These are phyloP conservation scores for Euphorbia pulcherrima DNA, from an alignment of 345 rosid species.

Conservation along the genomic window DNA sequence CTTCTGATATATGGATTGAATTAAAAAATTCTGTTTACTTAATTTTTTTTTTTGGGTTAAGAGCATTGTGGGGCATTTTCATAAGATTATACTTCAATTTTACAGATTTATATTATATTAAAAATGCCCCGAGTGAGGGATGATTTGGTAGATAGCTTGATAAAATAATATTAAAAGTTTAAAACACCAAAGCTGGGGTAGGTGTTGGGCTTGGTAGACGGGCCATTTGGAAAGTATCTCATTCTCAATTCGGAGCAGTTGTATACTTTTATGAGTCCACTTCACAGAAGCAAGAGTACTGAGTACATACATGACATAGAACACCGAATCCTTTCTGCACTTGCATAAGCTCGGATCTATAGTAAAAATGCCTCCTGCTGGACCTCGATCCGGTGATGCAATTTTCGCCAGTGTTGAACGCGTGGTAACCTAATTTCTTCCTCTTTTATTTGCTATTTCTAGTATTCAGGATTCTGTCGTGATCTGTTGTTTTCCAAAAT, in stretches of 20 bases:
- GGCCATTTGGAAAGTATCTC: not conserved
- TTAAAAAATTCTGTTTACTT: too few relatives aligned
- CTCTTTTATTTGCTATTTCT: not conserved
- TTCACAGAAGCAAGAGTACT: not conserved
- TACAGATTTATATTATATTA: too few relatives aligned
- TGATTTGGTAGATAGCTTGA: too few relatives aligned
- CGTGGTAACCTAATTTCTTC: slow-evolving; percentile 43
- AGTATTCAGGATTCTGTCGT: not conserved
- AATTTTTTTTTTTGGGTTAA: too few relatives aligned
- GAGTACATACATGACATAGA: not conserved
- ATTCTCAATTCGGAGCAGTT: not conserved
- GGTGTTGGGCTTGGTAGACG: not conserved
- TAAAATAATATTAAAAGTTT: too few relatives aligned
- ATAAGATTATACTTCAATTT: too few relatives aligned
- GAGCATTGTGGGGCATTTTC: too few relatives aligned
- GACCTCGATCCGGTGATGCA: slow-evolving; percentile 88
- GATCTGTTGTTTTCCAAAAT: not conserved
- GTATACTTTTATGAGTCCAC: not conserved
- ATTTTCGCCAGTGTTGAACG: slow-evolving; percentile 84
- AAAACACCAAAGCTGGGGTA: not conserved
- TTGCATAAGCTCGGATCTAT: not conserved
- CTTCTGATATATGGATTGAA: too few relatives aligned
- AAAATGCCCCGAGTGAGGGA: too few relatives aligned
- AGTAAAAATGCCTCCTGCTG: slow-evolving; percentile 55
- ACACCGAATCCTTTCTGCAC: not conserved